Base-by-base conservation (phyloP, 2,329 filamentous ascomycete genomes). In the Escovopsis sp. region DNA sequence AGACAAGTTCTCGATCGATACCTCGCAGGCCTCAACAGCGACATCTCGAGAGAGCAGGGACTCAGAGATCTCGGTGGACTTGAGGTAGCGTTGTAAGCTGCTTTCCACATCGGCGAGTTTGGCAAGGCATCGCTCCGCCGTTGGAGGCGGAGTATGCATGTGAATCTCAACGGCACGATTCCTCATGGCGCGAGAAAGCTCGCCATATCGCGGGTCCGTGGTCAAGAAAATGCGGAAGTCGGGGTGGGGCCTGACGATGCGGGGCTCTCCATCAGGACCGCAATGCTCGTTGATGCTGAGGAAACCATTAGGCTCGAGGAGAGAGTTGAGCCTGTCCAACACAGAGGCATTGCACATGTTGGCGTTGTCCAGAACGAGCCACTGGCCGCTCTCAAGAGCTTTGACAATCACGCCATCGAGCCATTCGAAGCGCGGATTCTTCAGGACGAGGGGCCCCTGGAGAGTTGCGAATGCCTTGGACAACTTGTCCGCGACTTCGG, bases 291-390 rank as follows among this genome's bases (percentile, higher is more conserved):
- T 96, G 57, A 98, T 82, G 51, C 84, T 86, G 16, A 98, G 66
- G 47, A 78, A 79, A 1, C 91, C 91, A 53, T 88, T 81, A 0
- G 87, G 88, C 57, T 98, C 91, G 7, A 96, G 79, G 8, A 98
- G 66, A 1, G 91, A 96, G 58, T 98, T 98, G 40, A 98, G 67
- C 47, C 93, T 76, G 61, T 98, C 91, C 9, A 98, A 72, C 1
- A 98, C 91, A 7, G 89, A 94, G 20, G 89, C 82, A 53, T 83
- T 95, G 64, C 93, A 98, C 43, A 98, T 72, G 54, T 98, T 98
- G 45, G 93, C 91, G 60, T 98, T 95, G 61, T 98, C 91, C 16
- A 98, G 76, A 10, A 98, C 80, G 14, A 98, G 70, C 91, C 91
- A 98, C 46, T 87, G 75, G 12, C 91, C 91, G 50, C 81, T 70